A percentile compares a stretch with the other conserved stretches of the same genome.
These are phyloP conservation scores for Grigorovia yakushimaensis DNA, from an alignment of 805 yeast species.

Conservation along the genomic window DNA sequence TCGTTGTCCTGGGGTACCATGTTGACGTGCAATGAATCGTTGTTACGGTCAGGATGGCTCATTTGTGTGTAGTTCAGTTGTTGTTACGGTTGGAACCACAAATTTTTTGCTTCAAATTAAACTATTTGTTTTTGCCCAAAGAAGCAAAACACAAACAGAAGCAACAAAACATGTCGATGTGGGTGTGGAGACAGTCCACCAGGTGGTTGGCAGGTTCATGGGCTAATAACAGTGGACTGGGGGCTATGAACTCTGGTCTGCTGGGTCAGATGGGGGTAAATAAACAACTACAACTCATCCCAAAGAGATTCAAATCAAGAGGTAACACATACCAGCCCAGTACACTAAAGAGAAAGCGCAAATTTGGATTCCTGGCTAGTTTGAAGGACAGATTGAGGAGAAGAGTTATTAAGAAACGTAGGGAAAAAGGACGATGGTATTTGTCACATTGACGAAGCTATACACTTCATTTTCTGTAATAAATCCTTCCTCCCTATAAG, in stretches of 20 bases:
- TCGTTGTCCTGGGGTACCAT: not conserved
- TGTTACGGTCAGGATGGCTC: not conserved
- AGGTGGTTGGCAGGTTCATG: not conserved
- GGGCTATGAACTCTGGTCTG: not conserved
- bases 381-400: slow-evolving; percentile 66
- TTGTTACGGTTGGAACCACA: not conserved
- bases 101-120: too few relatives aligned
- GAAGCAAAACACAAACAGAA: not conserved
- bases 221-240: not conserved
- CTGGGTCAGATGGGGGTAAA: not conserved
- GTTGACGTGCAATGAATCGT: not conserved
- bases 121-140: not conserved
- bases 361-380: slow-evolving; percentile 82
- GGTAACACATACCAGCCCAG: slow-evolving; percentile 96
- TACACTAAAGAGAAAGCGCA: slow-evolving; percentile 80
- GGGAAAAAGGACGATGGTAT: slow-evolving; percentile 88
- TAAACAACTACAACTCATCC: not conserved
- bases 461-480: too few relatives aligned
- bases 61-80: not conserved
- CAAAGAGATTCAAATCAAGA: slow-evolving; percentile 67
- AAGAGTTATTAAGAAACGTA: slow-evolving; percentile 67
- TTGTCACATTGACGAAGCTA: slow-evolving; percentile 51
- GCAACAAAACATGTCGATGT: not conserved
- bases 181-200: not conserved
- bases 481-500: too few relatives aligned